phyloP scores from a whole-genome alignment of 2,329 filamentous ascomycete genomes.

The Talaromyces sp. region DNA sequence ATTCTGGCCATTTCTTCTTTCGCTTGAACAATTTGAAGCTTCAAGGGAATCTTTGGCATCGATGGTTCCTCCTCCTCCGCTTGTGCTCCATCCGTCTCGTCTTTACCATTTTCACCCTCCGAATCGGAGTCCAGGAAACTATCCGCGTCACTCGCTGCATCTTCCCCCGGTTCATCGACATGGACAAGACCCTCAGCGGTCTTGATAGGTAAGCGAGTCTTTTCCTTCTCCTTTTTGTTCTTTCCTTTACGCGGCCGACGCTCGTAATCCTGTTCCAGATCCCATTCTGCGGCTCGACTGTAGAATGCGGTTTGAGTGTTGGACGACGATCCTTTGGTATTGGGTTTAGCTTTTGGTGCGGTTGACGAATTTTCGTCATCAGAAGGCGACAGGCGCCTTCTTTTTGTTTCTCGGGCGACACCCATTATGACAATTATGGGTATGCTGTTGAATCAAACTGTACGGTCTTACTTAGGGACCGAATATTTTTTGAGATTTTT shows the following conservation, averaged over 20 bases:
- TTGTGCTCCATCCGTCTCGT: slow-evolving; percentile 44
- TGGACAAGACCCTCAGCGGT: slow-evolving; percentile 71
- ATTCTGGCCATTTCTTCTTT: slow-evolving; percentile 90
- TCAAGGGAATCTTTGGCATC: slow-evolving; percentile 64
- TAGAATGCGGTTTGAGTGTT: slow-evolving; percentile 55
- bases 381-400: slow-evolving; percentile 50
- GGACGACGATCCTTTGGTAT: slow-evolving; percentile 25
- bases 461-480: background rate
- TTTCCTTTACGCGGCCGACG: slow-evolving; percentile 70
- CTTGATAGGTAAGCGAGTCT: slow-evolving; percentile 77
- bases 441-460: background rate
- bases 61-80: slow-evolving; percentile 43
- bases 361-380: slow-evolving; percentile 31
- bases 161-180: slow-evolving; percentile 44
- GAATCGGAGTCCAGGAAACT: slow-evolving; percentile 59
- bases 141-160: slow-evolving; percentile 54
- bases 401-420: slow-evolving; percentile 46
- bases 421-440: slow-evolving; percentile 40
- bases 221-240: slow-evolving; percentile 70
- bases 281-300: slow-evolving; percentile 74
- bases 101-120: slow-evolving; percentile 45
- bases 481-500: slow-evolving; percentile 20
- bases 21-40: slow-evolving; percentile 76
- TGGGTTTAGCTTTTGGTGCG: slow-evolving; percentile 23
- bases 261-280: slow-evolving; percentile 90